A percentile compares a stretch with the other conserved stretches of the same genome.
phyloP scores from a whole-genome alignment of 169 alveolate genomes.

The Eimeria nieschulzi region DNA sequence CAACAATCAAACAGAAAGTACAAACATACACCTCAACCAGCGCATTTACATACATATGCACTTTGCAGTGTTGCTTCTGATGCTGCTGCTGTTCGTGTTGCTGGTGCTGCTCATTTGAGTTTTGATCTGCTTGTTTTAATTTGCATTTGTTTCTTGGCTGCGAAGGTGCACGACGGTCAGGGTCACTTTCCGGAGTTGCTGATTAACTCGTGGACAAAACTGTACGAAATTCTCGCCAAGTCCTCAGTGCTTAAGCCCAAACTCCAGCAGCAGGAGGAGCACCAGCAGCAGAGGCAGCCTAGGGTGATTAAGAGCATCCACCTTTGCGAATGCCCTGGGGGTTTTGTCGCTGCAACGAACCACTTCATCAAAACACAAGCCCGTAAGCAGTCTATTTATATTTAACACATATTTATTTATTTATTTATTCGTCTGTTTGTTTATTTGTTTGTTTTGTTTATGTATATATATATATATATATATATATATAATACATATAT shows the following conservation, averaged over 20 bases:
- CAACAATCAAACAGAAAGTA: slow-evolving; percentile 36
- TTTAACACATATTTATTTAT: not conserved
- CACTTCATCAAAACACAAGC: slow-evolving; percentile 79
- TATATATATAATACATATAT: slow-evolving; percentile 18
- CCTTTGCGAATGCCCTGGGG: slow-evolving; percentile 85
- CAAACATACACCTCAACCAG: not conserved
- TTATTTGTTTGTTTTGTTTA: not conserved
- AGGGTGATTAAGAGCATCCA: slow-evolving; percentile 75
- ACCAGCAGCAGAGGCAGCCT: slow-evolving; percentile 36
- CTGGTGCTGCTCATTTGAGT: not conserved
- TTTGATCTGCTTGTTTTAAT: not conserved
- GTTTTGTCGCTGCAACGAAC: slow-evolving; percentile 82
- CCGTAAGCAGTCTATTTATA: not conserved
- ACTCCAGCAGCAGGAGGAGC: slow-evolving; percentile 29
- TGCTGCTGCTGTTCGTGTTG: not conserved
- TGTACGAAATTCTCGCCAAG: slow-evolving; percentile 69
- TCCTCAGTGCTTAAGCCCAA: slow-evolving; percentile 54
- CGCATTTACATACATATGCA: not conserved
- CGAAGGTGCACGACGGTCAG: slow-evolving; percentile 46
- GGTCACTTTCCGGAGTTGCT: slow-evolving; percentile 70
- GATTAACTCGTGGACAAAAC: slow-evolving; percentile 77
- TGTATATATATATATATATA: not conserved
- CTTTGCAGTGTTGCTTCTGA: not conserved
- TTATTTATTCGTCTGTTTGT: not conserved
- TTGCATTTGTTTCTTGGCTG: not conserved